These are phyloP conservation scores for Erysimum cheiranthoides DNA, from an alignment of 345 rosid genomes.

Conservation along the genomic window DNA sequence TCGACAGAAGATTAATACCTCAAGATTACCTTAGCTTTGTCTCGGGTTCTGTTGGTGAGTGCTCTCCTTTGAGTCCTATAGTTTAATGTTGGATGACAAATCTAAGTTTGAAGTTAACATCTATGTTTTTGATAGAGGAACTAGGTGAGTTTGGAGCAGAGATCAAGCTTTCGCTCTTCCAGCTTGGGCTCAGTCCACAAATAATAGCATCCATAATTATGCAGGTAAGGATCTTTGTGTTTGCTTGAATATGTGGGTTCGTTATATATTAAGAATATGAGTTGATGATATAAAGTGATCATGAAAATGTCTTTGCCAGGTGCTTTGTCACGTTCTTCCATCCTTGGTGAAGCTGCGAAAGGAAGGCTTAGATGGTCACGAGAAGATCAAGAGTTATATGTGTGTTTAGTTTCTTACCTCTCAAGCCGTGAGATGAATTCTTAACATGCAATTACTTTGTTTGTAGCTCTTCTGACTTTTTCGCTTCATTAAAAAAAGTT, in stretches of 20 bases:
- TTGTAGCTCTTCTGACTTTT: constrained; percentile 29
- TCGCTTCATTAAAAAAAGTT: constrained; percentile 17
- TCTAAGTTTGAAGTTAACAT: constrained; percentile 22
- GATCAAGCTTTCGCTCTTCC: constrained; percentile 88
- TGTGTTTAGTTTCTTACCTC: constrained; percentile 75
- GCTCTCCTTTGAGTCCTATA: constrained; percentile 16
- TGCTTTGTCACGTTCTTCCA: constrained; percentile 88
- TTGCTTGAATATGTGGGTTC: constrained; percentile 16
- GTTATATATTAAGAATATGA: background rate
- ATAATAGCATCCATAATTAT: constrained; percentile 84
- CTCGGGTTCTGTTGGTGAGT: constrained; percentile 88
- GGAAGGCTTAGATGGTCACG: constrained; percentile 97
- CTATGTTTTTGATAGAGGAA: constrained; percentile 62
- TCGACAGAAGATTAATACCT: constrained; percentile 82
- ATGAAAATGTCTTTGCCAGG: constrained; percentile 58
- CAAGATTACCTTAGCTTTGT: constrained; percentile 90
- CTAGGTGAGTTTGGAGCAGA: constrained; percentile 79
- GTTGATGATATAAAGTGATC: constrained; percentile 12
- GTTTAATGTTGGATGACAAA: background rate
- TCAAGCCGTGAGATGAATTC: constrained; percentile 72
- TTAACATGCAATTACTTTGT: constrained; percentile 42
- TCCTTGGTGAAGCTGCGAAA: constrained; percentile 90
- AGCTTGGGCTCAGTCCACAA: constrained; percentile 97
- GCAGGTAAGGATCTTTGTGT: constrained; percentile 63
- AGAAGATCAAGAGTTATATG: constrained; percentile 99